These are phyloP conservation scores for Auriscalpium vulgare DNA, from an alignment of 768 basidiomycete species.

Conservation along the genomic window DNA sequence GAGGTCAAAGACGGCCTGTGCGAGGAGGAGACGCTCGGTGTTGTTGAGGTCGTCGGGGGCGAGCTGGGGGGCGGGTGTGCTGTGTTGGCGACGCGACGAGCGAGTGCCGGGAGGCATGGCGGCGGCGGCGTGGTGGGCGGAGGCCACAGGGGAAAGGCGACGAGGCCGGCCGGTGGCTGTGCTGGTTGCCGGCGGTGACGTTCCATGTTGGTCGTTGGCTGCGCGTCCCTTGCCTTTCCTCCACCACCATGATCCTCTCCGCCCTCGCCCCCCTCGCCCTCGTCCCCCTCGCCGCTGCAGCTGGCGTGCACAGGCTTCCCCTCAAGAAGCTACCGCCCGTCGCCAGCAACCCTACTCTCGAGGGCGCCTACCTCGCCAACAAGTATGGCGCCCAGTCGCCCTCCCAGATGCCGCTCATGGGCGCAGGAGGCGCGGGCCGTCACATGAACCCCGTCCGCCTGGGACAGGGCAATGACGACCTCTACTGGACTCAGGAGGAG, in stretches of 20 bases:
- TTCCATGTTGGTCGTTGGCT: background rate
- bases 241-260: slow-evolving; percentile 36
- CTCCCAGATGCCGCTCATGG: slow-evolving; percentile 54
- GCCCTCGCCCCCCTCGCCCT: slow-evolving; percentile 32
- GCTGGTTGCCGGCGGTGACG: background rate
- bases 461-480: slow-evolving; percentile 37
- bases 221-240: background rate
- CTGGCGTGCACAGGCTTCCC: slow-evolving; percentile 76
- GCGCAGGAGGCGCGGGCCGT: slow-evolving; percentile 68
- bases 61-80: slow-evolving; percentile 3
- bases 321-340: slow-evolving; percentile 74
- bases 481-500: slow-evolving; percentile 79
- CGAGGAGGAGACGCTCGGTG: slow-evolving; percentile 71
- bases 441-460: slow-evolving; percentile 37
- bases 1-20: slow-evolving; percentile 81
- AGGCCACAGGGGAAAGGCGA: background rate
- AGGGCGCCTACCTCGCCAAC: slow-evolving; percentile 83
- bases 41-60: slow-evolving; percentile 18
- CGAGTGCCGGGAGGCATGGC: background rate
- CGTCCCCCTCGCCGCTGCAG: slow-evolving; percentile 40
- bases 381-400: slow-evolving; percentile 72
- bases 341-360: slow-evolving; percentile 54
- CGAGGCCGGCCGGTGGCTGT: background rate
- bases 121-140: background rate
- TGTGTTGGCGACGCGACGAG: slow-evolving; percentile 5